These are phyloP conservation scores for Stephanodiscus minutulus DNA, from an alignment of 108 stramenopile species.

Conservation along the genomic window DNA sequence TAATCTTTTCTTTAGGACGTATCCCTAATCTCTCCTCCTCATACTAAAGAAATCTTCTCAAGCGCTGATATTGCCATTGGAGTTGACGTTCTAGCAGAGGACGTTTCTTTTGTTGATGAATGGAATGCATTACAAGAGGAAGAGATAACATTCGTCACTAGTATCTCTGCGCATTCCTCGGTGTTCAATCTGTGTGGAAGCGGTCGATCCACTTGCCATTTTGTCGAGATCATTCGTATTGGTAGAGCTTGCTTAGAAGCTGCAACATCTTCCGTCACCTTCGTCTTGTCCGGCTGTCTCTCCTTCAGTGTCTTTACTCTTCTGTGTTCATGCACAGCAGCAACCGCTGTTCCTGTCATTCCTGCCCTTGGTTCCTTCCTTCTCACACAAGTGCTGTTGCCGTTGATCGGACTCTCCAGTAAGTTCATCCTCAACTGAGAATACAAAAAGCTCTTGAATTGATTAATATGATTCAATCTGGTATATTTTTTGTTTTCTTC, in stretches of 20 bases:
- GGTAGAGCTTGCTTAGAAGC: conserved; percentile 78
- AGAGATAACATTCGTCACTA: conserved; percentile 72
- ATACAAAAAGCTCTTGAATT: neutral
- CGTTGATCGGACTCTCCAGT: conserved; percentile 64
- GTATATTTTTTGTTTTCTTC: neutral
- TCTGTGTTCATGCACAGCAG: conserved; percentile 65
- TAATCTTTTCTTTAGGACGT: neutral
- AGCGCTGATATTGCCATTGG: conserved; percentile 82
- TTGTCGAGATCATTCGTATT: conserved; percentile 71
- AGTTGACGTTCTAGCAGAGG: conserved; percentile 69
- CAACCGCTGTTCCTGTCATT: conserved; percentile 60
- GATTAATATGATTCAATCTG: neutral
- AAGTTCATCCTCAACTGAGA: conserved; percentile 58
- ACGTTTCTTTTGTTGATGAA: conserved; percentile 11
- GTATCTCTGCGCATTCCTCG: conserved; percentile 73
- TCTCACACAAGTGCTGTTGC: conserved; percentile 66
- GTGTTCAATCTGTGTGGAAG: conserved; percentile 70
- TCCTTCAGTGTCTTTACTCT: conserved; percentile 65
- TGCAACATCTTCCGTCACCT: conserved; percentile 55
- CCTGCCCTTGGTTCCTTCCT: conserved; percentile 67
- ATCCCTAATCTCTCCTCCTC: neutral
- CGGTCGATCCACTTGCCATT: conserved; percentile 55
- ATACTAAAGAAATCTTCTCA: conserved; percentile 57
- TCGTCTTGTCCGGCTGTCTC: conserved; percentile 58
- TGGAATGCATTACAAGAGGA: conserved; percentile 52